These are phyloP conservation scores for Spergularia marina DNA, from an alignment of 148 eudicot genomes.

Conservation along the genomic window DNA sequence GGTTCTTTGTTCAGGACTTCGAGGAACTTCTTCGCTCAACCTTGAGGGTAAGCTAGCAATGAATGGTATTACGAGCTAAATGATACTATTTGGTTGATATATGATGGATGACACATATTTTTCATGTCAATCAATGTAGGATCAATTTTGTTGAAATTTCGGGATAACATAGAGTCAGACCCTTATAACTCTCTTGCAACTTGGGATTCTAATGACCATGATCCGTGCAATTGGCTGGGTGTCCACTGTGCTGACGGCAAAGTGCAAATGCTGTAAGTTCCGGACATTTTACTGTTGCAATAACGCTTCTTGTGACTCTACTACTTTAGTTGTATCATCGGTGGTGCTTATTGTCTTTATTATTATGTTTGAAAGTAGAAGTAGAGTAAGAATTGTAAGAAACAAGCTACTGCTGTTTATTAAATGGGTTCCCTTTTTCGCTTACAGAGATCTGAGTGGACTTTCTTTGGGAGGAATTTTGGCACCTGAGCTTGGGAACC, in stretches of 20 bases:
- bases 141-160: constrained; percentile 57
- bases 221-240: constrained; percentile 79
- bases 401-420: neutral
- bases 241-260: constrained; percentile 61
- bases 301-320: neutral
- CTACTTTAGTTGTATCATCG: neutral
- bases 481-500: constrained; percentile 65
- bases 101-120: constrained; percentile 18
- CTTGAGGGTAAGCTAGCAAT: constrained; percentile 55
- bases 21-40: constrained; percentile 58
- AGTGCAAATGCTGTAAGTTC: constrained; percentile 86
- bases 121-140: constrained; percentile 45
- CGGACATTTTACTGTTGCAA: neutral
- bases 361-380: neutral
- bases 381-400: neutral
- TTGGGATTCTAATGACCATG: constrained; percentile 62
- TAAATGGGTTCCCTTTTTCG: constrained; percentile 10
- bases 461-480: constrained; percentile 58
- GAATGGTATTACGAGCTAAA: neutral
- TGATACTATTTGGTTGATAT: neutral
- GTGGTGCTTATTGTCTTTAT: neutral
- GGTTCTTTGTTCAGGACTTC: constrained; percentile 48
- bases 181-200: constrained; percentile 61
- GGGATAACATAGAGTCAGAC: constrained; percentile 50
- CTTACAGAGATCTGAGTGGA: constrained; percentile 54